Conservation (phyloP, 768 basidiomycete genomes). For the Wakefieldia striispora region DNA sequence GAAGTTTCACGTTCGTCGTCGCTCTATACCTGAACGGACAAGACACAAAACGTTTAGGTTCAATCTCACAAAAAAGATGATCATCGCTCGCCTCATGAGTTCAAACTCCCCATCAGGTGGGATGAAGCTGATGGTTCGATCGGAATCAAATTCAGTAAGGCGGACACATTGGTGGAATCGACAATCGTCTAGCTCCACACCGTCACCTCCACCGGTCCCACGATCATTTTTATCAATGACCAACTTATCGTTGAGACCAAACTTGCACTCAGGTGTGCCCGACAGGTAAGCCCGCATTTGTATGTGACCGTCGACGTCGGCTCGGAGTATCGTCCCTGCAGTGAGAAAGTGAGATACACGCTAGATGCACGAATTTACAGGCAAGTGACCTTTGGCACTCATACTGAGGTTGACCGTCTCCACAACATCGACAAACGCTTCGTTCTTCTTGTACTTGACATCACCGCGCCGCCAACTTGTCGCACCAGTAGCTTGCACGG, state of each 20-base stretch:
- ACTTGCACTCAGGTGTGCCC: slow-evolving; percentile 98
- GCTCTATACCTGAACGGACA: slow-evolving; percentile 74
- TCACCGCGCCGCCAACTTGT: slow-evolving; percentile 95
- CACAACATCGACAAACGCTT: slow-evolving; percentile 99
- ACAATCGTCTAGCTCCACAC: slow-evolving; percentile 96
- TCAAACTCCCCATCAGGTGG: slow-evolving; percentile 99
- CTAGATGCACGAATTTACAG: background rate
- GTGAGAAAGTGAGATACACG: background rate
- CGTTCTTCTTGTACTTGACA: slow-evolving; percentile 99
- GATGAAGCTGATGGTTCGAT: slow-evolving; percentile 92
- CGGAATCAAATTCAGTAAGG: slow-evolving; percentile 90
- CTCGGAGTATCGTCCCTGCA: slow-evolving; percentile 85
- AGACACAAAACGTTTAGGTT: background rate
- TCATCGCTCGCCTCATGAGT: slow-evolving; percentile 75
- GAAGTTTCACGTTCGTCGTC: slow-evolving; percentile 94
- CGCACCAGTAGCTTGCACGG: slow-evolving; percentile 93
- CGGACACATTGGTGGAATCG: slow-evolving; percentile 99
- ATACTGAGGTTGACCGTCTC: slow-evolving; percentile 95
- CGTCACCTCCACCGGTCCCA: slow-evolving; percentile 54
- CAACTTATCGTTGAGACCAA: slow-evolving; percentile 97
- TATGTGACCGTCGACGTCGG: slow-evolving; percentile 97
- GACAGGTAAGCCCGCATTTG: slow-evolving; percentile 97
- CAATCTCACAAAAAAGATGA: background rate
- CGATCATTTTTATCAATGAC: slow-evolving; percentile 83
- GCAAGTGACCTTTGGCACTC: slow-evolving; percentile 79